These are phyloP conservation scores for Alternaria novae-zelandiae DNA, from an alignment of 2,329 filamentous ascomycete species.

Conservation along the genomic window DNA sequence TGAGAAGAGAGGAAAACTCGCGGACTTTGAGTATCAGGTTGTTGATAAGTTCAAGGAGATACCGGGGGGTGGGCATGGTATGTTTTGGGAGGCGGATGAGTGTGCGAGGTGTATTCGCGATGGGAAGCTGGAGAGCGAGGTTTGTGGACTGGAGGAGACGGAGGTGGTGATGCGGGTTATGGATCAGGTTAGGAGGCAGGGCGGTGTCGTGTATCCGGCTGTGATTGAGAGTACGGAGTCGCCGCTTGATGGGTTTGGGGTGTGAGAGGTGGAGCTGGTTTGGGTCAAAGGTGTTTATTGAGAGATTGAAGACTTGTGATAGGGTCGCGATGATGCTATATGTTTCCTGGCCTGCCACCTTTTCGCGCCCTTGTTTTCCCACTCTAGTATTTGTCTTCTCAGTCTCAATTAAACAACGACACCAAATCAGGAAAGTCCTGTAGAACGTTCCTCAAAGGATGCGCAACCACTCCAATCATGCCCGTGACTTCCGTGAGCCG, in stretches of 20 bases:
- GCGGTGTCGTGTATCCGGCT: constrained; percentile 67
- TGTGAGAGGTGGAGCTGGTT: not conserved
- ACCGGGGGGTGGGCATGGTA: constrained; percentile 71
- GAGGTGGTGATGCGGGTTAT: constrained; percentile 83
- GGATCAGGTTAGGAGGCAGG: constrained; percentile 71
- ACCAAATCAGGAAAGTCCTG: too few relatives aligned
- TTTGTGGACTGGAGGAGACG: constrained; percentile 82
- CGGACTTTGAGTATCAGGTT: constrained; percentile 56
- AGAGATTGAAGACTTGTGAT: too few relatives aligned
- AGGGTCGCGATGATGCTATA: too few relatives aligned
- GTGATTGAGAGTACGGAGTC: constrained; percentile 64
- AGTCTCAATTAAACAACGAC: too few relatives aligned
- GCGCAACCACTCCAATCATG: too few relatives aligned
- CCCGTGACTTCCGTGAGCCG: too few relatives aligned
- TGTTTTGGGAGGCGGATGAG: constrained; percentile 90
- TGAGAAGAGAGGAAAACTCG: constrained; percentile 59
- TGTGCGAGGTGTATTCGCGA: constrained; percentile 76
- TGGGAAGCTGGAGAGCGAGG: constrained; percentile 76
- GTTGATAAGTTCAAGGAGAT: constrained; percentile 54
- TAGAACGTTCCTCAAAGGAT: too few relatives aligned
- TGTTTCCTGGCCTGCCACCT: too few relatives aligned
- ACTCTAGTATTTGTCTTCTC: too few relatives aligned
- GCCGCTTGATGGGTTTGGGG: constrained; percentile 30
- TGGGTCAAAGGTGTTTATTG: too few relatives aligned
- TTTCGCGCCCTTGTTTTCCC: too few relatives aligned